A percentile compares a stretch with the other conserved stretches of the same genome.
Evolutionary conservation across 2,329 filamentous ascomycete genomes (phyloP).

Genomic region (Microcyclosporella mali): DNA sequence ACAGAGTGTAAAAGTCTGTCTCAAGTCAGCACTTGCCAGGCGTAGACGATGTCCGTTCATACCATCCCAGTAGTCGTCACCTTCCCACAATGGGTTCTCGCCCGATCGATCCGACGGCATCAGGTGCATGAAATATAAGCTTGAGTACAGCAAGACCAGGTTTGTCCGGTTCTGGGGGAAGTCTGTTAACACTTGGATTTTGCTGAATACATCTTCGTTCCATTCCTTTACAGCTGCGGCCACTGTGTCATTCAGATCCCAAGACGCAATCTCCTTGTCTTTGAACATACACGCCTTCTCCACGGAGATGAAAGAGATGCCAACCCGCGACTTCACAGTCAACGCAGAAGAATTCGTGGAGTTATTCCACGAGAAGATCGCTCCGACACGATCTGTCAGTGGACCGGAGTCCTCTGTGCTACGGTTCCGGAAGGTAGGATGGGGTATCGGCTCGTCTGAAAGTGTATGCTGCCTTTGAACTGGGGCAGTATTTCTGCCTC

Average conservation of each 20-base stretch:
- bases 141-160: conserved; percentile 58
- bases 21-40: background rate
- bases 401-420: conserved; percentile 22
- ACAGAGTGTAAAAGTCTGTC: conserved; percentile 61
- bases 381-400: conserved; percentile 45
- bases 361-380: conserved; percentile 45
- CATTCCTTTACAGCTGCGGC: conserved; percentile 46
- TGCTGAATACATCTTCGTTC: conserved; percentile 58
- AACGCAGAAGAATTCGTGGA: conserved; percentile 26
- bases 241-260: conserved; percentile 26
- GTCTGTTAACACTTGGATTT: conserved; percentile 53
- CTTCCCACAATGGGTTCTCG: conserved; percentile 62
- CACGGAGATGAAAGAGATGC: conserved; percentile 62
- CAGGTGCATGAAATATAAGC: conserved; percentile 63
- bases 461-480: conserved; percentile 19
- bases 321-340: conserved; percentile 50
- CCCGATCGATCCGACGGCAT: conserved; percentile 65
- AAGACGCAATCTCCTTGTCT: conserved; percentile 49
- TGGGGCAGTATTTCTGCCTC: conserved; percentile 26
- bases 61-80: conserved; percentile 58
- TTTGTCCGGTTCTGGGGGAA: conserved; percentile 46
- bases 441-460: conserved; percentile 21
- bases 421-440: conserved; percentile 36
- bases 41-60: no score
- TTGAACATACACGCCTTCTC: conserved; percentile 55